Evolutionary conservation across 1,284 basidiomycete genomes (phyloP).

Genomic region (Irpex sp.): DNA sequence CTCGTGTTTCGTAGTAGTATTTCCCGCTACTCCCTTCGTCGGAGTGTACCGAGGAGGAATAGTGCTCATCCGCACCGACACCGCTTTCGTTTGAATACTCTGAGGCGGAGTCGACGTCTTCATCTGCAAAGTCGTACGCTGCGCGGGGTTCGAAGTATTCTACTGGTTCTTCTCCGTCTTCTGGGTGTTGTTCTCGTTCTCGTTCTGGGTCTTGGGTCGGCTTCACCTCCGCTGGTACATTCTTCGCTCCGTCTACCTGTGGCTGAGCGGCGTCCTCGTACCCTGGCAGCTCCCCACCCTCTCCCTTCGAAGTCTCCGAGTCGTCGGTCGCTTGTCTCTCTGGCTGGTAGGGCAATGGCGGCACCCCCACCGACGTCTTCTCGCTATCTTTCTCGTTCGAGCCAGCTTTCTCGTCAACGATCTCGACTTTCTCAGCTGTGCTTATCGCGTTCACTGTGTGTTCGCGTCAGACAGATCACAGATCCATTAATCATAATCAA

Average conservation of each 20-base stretch:
- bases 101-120: not conserved
- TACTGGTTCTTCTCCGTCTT: too few relatives aligned
- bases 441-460: too few relatives aligned
- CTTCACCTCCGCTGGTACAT: not conserved
- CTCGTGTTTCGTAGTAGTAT: not conserved
- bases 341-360: not conserved
- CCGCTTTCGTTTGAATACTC: not conserved
- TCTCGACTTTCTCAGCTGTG: too few relatives aligned
- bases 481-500: too few relatives aligned
- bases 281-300: too few relatives aligned
- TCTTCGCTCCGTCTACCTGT: not conserved
- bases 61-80: too few relatives aligned
- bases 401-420: too few relatives aligned
- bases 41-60: too few relatives aligned
- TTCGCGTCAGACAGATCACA: too few relatives aligned
- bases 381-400: not conserved
- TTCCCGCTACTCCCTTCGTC: not conserved
- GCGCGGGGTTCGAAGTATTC: not conserved
- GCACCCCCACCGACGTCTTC: not conserved
- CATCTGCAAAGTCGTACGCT: not conserved
- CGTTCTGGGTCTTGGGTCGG: too few relatives aligned
- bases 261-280: too few relatives aligned
- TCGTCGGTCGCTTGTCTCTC: too few relatives aligned
- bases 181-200: not conserved
- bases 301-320: not conserved